Conservation (phyloP, 2,329 filamentous ascomycete species). For the Aplosporella prunicola region DNA sequence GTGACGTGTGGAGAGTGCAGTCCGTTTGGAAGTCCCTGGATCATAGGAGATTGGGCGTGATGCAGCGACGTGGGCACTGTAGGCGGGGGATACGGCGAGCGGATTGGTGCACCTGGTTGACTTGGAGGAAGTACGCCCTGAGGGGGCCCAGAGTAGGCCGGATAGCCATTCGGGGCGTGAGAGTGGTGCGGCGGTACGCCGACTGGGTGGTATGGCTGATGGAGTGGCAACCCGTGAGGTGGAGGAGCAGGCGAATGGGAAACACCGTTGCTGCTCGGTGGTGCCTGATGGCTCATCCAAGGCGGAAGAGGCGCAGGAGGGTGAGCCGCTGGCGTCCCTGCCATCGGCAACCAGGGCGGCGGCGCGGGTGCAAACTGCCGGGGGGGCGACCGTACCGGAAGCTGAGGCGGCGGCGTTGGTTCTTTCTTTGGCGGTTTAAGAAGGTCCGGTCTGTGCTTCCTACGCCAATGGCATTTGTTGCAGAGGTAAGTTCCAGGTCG, state of each 20-base stretch:
- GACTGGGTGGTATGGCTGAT: constrained; percentile 20
- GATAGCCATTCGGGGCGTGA: constrained; percentile 25
- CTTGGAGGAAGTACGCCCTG: constrained; percentile 22
- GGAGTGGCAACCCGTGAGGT: constrained; percentile 15
- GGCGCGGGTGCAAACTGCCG: constrained; percentile 22
- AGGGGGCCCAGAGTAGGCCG: constrained; percentile 20
- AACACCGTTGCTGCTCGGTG: constrained; percentile 23
- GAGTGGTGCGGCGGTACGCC: constrained; percentile 19
- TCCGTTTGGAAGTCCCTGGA: constrained; percentile 11
- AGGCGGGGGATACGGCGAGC: constrained; percentile 20
- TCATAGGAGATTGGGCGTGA: constrained; percentile 23
- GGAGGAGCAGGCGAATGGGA: constrained; percentile 18
- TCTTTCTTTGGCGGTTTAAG: constrained; percentile 21
- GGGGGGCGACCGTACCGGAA: constrained; percentile 19
- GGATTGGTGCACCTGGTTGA: constrained; percentile 16
- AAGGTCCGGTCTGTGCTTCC: constrained; percentile 25
- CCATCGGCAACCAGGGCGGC: constrained; percentile 19
- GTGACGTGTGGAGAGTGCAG: constrained; percentile 15
- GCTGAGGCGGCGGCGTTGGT: constrained; percentile 15
- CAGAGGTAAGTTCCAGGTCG: constrained; percentile 30
- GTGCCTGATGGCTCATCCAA: constrained; percentile 18
- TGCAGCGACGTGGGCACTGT: constrained; percentile 21
- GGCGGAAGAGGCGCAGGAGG: constrained; percentile 20
- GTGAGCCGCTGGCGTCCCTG: constrained; percentile 9
- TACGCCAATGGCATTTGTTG: constrained; percentile 41